phyloP scores from a whole-genome alignment of 1,139 yeast genomes.

The Saccharomyces hybrid region DNA sequence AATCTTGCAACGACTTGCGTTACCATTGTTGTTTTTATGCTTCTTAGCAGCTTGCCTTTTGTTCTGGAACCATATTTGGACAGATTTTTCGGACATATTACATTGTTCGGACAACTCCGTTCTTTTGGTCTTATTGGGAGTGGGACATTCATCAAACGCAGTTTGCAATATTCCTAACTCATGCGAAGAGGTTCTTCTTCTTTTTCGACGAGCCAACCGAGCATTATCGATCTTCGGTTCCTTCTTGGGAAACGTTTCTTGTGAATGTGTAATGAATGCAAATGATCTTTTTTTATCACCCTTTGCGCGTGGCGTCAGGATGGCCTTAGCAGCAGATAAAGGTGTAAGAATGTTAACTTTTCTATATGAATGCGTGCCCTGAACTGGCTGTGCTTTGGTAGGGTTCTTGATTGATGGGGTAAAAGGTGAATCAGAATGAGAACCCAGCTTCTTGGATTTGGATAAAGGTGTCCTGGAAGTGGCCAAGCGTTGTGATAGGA shows the following conservation, averaged over 20 bases:
- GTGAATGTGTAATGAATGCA: constrained; percentile 90
- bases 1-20: not conserved
- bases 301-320: constrained; percentile 19
- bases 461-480: not conserved
- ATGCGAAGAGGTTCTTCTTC: constrained; percentile 88
- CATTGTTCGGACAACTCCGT: constrained; percentile 70
- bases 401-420: not conserved
- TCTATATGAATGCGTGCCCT: constrained; percentile 4
- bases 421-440: not conserved
- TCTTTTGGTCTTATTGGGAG: constrained; percentile 75
- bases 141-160: constrained; percentile 68
- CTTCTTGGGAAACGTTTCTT: constrained; percentile 72
- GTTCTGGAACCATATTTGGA: constrained; percentile 97
- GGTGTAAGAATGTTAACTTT: constrained; percentile 22
- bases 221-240: constrained; percentile 87
- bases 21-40: not conserved
- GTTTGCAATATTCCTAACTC: constrained; percentile 74
- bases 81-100: constrained; percentile 93
- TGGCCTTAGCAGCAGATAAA: constrained; percentile 24
- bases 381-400: not conserved
- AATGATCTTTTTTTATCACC: constrained; percentile 42
- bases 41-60: constrained; percentile 72
- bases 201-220: constrained; percentile 82
- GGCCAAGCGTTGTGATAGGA: not conserved
- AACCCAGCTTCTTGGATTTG: not conserved